These are phyloP conservation scores for Lactifluus hygrophoroides DNA, from an alignment of 768 basidiomycete genomes.

Conservation along the genomic window DNA sequence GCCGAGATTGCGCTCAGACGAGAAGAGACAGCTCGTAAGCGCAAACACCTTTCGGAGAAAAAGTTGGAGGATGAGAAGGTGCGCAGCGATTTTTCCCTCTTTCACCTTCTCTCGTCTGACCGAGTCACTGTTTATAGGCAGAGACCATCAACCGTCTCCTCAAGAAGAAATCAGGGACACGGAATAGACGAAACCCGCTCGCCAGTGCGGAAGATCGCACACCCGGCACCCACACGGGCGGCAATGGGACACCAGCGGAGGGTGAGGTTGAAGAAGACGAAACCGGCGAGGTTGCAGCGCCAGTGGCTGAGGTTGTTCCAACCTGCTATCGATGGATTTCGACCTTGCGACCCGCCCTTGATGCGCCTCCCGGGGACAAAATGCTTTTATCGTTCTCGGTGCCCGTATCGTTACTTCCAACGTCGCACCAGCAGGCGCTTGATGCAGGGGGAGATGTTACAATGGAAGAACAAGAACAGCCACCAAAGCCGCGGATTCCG, in stretches of 20 bases:
- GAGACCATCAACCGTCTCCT: conserved; percentile 86
- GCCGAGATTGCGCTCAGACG: conserved; percentile 63
- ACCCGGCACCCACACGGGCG: conserved; percentile 27
- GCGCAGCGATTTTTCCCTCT: conserved; percentile 1
- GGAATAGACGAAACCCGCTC: conserved; percentile 46
- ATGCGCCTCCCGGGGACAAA: conserved; percentile 3
- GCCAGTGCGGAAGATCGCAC: conserved; percentile 40
- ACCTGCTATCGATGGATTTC: conserved; percentile 71
- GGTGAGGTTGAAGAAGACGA: conserved; percentile 37
- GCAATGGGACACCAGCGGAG: conserved; percentile 22
- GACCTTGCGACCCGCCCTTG: conserved; percentile 31
- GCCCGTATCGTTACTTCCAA: conserved; percentile 31
- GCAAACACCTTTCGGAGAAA: conserved; percentile 73
- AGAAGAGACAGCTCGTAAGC: conserved; percentile 76
- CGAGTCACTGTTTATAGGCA: conserved; percentile 34
- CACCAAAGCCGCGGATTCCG: neutral
- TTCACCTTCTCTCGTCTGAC: neutral
- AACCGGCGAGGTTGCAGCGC: conserved; percentile 30
- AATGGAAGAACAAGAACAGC: conserved; percentile 18
- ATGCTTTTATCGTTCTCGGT: conserved; percentile 50
- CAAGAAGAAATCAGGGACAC: conserved; percentile 72
- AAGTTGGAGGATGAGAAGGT: conserved; percentile 84
- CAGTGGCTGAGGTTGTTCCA: conserved; percentile 28
- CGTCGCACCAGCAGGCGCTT: neutral
- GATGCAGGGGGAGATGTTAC: neutral